phyloP scores from a whole-genome alignment of 2,329 filamentous ascomycete genomes.

The Verticillium dahliae region DNA sequence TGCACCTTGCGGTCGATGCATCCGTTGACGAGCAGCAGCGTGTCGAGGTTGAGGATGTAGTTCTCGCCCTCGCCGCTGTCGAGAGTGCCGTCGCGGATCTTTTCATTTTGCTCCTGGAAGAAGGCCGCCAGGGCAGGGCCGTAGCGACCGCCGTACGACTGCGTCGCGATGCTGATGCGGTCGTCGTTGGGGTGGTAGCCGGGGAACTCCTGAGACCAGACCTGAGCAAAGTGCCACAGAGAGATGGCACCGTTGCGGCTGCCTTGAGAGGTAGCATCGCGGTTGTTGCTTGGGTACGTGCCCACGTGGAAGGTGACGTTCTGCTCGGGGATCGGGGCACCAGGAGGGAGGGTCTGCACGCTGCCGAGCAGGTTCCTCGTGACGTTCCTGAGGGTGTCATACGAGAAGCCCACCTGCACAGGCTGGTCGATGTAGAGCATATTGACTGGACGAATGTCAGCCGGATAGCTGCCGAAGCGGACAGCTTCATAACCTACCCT shows the following conservation, averaged over 20 bases:
- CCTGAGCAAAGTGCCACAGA: slow-evolving; percentile 19
- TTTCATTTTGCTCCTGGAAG: slow-evolving; percentile 49
- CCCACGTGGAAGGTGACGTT: slow-evolving; percentile 19
- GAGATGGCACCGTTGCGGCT: slow-evolving; percentile 29
- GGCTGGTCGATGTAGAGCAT: slow-evolving; percentile 17
- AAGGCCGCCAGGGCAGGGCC: slow-evolving; percentile 50
- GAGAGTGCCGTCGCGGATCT: slow-evolving; percentile 33
- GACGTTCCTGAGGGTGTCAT: slow-evolving; percentile 13
- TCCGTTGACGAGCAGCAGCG: slow-evolving; percentile 51
- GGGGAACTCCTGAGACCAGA: slow-evolving; percentile 58
- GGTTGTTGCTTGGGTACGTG: slow-evolving; percentile 24
- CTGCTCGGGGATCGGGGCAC: slow-evolving; percentile 6
- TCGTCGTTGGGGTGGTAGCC: slow-evolving; percentile 49
- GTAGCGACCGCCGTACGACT: slow-evolving; percentile 54
- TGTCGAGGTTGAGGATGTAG: slow-evolving; percentile 36
- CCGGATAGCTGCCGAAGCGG: neutral
- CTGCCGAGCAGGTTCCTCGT: slow-evolving; percentile 9
- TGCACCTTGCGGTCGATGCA: slow-evolving; percentile 40
- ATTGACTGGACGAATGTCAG: slow-evolving; percentile 7
- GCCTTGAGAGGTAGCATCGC: slow-evolving; percentile 35
- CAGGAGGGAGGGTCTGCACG: slow-evolving; percentile 5
- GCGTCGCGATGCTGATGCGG: slow-evolving; percentile 43
- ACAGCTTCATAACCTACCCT: slow-evolving; percentile 17
- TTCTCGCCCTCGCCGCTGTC: slow-evolving; percentile 25
- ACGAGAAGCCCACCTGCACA: slow-evolving; percentile 14